Percentiles rank a stretch among this genome's conserved stretches.
phyloP scores from a whole-genome alignment of 768 basidiomycete species.

The Macrocybe gigantea region DNA sequence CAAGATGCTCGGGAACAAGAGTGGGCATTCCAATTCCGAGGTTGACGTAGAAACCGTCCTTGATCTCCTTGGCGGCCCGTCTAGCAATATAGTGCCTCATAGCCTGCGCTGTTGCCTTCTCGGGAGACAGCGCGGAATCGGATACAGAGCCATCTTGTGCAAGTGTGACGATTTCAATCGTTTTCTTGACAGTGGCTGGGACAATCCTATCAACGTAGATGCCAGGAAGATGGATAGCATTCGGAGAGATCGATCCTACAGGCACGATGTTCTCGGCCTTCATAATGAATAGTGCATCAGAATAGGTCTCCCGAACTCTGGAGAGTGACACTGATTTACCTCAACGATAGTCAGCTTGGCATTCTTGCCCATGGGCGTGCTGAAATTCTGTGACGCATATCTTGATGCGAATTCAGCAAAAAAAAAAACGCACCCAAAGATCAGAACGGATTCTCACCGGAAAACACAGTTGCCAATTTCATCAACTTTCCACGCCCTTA shows the following conservation, averaged over 20 bases:
- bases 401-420: conserved; percentile 26
- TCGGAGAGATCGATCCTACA: conserved; percentile 72
- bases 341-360: conserved; percentile 90
- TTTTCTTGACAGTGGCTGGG: conserved; percentile 66
- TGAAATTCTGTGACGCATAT: conserved; percentile 87
- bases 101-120: conserved; percentile 46
- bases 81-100: conserved; percentile 73
- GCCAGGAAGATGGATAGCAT: conserved; percentile 76
- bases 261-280: conserved; percentile 90
- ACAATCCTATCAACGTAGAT: conserved; percentile 91
- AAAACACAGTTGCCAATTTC: conserved; percentile 90
- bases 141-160: conserved; percentile 38
- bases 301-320: conserved; percentile 1
- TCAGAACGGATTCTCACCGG: conserved; percentile 40
- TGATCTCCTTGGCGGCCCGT: conserved; percentile 85
- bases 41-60: conserved; percentile 85
- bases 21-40: conserved; percentile 92
- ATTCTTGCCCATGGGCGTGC: conserved; percentile 80
- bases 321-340: conserved; percentile 27
- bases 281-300: background rate
- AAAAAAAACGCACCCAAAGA: background rate
- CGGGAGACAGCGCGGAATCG: conserved; percentile 29
- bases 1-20: conserved; percentile 75
- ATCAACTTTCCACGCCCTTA: conserved; percentile 90
- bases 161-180: conserved; percentile 70